phyloP scores from a whole-genome alignment of 2,329 filamentous ascomycete species.

The Pyrenochaeta sp. region DNA sequence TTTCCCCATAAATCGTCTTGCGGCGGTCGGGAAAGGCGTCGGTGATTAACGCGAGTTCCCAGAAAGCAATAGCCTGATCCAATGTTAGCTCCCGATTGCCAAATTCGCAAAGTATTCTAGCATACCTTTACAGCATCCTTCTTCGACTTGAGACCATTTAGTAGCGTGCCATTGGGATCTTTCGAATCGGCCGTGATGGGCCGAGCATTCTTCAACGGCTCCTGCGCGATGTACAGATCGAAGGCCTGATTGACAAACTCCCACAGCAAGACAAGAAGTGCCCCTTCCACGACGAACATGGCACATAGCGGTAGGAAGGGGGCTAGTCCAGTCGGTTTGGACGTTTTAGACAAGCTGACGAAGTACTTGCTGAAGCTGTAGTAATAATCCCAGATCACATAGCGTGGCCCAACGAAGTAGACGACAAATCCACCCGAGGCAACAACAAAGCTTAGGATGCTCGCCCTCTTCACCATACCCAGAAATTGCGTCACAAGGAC shows the following conservation, averaged over 20 bases:
- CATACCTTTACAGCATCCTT: conserved; percentile 77
- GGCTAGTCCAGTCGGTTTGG: conserved; percentile 67
- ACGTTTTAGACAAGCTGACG: conserved; percentile 75
- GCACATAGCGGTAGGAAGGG: conserved; percentile 63
- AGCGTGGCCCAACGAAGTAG: conserved; percentile 43
- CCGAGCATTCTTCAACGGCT: conserved; percentile 83
- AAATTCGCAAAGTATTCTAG: background rate
- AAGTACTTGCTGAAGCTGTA: conserved; percentile 75
- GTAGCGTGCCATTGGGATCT: conserved; percentile 88
- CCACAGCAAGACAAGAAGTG: conserved; percentile 77
- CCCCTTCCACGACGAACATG: conserved; percentile 64
- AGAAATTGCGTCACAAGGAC: conserved; percentile 29
- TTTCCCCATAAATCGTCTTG: conserved; percentile 84
- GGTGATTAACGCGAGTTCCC: conserved; percentile 86
- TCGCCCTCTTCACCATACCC: conserved; percentile 26
- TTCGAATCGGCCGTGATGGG: conserved; percentile 86
- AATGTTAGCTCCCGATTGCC: conserved; percentile 12
- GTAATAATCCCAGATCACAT: conserved; percentile 59
- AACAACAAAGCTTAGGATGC: conserved; percentile 60
- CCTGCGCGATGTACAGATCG: conserved; percentile 78
- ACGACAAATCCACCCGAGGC: conserved; percentile 25
- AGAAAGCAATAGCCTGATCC: conserved; percentile 79
- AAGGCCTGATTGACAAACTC: conserved; percentile 79
- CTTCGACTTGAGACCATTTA: conserved; percentile 84
- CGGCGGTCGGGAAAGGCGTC: conserved; percentile 77